A percentile compares a stretch with the other conserved stretches of the same genome.
Conservation (phyloP, 208 protist species). For the Wallacemonas collosoma region DNA sequence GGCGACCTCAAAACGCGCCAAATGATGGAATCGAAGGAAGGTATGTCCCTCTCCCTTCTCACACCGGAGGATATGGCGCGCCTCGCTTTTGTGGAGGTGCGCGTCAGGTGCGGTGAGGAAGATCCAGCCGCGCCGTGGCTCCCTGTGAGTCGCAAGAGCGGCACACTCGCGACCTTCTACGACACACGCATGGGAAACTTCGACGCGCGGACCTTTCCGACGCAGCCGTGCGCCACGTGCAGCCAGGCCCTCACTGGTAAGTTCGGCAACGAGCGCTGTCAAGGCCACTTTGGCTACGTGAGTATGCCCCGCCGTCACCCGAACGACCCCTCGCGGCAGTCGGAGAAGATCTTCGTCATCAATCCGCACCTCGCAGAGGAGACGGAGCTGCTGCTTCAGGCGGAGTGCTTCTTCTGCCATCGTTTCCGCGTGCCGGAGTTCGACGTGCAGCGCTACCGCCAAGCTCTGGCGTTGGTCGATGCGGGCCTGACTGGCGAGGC, state of each 20-base stretch:
- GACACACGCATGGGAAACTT: slow-evolving; percentile 93
- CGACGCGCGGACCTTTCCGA: slow-evolving; percentile 64
- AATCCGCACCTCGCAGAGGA: slow-evolving; percentile 85
- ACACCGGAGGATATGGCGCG: slow-evolving; percentile 81
- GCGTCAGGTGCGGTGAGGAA: slow-evolving; percentile 66
- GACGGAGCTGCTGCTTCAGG: slow-evolving; percentile 74
- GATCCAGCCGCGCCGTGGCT: slow-evolving; percentile 61
- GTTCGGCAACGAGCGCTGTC: slow-evolving; percentile 88
- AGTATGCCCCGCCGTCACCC: slow-evolving; percentile 82
- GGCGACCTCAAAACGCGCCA: slow-evolving; percentile 81
- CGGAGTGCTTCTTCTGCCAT: slow-evolving; percentile 90
- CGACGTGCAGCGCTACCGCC: slow-evolving; percentile 81
- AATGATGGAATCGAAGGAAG: slow-evolving; percentile 58
- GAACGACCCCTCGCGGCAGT: slow-evolving; percentile 32
- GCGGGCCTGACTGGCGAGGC: slow-evolving; percentile 74
- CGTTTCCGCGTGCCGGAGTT: slow-evolving; percentile 72
- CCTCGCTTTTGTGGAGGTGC: slow-evolving; percentile 82
- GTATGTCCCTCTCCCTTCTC: slow-evolving; percentile 82
- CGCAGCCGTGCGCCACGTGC: slow-evolving; percentile 86
- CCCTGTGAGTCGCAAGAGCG: slow-evolving; percentile 44
- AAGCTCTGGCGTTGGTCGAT: slow-evolving; percentile 78
- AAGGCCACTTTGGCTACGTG: slow-evolving; percentile 88
- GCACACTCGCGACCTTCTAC: slow-evolving; percentile 74
- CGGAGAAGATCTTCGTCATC: slow-evolving; percentile 66
- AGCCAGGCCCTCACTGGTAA: slow-evolving; percentile 51